These are phyloP conservation scores for Fusarium setosum DNA, from an alignment of 2,329 filamentous ascomycete genomes.

Conservation along the genomic window DNA sequence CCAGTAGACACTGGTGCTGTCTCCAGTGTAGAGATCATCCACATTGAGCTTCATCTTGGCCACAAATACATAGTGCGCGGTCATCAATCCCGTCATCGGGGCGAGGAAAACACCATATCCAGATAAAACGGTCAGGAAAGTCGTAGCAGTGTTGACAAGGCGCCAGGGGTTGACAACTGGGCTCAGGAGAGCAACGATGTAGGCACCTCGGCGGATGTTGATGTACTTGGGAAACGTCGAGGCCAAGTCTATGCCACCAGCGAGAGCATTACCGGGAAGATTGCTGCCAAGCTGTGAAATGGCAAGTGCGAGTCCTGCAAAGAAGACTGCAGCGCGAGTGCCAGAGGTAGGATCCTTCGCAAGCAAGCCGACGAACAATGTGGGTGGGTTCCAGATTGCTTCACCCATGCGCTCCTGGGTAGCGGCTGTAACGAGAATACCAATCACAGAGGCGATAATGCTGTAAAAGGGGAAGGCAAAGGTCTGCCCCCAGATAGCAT, in stretches of 20 bases:
- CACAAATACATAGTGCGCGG: conserved; percentile 49
- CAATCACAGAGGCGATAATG: conserved; percentile 50
- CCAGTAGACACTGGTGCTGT: conserved; percentile 52
- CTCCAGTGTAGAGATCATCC: conserved; percentile 48
- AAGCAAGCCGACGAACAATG: conserved; percentile 48
- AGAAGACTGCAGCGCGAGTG: conserved; percentile 52
- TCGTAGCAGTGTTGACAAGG: conserved; percentile 50
- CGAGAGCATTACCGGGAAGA: conserved; percentile 50
- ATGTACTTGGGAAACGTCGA: conserved; percentile 51
- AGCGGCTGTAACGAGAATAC: conserved; percentile 54
- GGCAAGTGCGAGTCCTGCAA: conserved; percentile 50
- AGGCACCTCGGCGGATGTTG: conserved; percentile 53
- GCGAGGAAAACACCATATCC: conserved; percentile 53
- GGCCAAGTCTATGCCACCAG: conserved; percentile 54
- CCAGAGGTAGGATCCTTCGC: conserved; percentile 45
- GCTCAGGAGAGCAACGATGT: conserved; percentile 50
- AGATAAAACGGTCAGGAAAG: conserved; percentile 50
- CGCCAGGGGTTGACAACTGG: conserved; percentile 53
- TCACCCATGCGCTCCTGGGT: conserved; percentile 51
- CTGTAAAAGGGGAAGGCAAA: conserved; percentile 51
- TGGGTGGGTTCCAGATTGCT: conserved; percentile 52
- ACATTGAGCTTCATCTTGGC: conserved; percentile 49
- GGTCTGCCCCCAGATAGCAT: conserved; percentile 50
- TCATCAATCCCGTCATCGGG: conserved; percentile 55
- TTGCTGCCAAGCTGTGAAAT: conserved; percentile 53